Evolutionary conservation across 345 rosid genomes (phyloP), one percentile per base, ranked within the genome.

Genomic region (Linum tenue): DNA sequence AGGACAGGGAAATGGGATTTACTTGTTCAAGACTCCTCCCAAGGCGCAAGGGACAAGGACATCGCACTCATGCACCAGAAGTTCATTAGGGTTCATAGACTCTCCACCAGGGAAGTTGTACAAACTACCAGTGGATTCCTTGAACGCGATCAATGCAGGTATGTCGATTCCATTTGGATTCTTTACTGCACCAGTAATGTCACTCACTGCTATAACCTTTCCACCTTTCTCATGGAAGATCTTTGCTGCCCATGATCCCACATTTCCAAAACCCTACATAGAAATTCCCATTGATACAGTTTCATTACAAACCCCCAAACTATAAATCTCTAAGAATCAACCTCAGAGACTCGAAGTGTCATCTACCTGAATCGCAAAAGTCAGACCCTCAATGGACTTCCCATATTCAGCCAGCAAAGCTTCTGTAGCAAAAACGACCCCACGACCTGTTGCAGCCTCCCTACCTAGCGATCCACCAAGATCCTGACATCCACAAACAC

Each of bases 381-480:
- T 86, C 85, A 87, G 64, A n/a, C 84, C 92, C 64, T 84, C 66
- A 62, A 95, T 75, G 11, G 96, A 78, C 80, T 86, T 86, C 60
- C 97, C 91, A 56, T 89, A 71, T 67, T 91, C 98, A 66, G 89
- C 84, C 71, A 95, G 97, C 60, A 95, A 75, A 76, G 99, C 98
- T 80, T 89, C 94, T 0, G 97, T 81, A 9, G 97, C 97, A 64
- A 69, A 91, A 60, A 91, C 89, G 53, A 86, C 95, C 60, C 99
- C 99, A 1, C 94, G 91, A 14, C 99, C 99, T 37, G 98, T 91
- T 66, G 99, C 99, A 78, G 98, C 95, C 70, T 95, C 98, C 73
- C 99, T 89, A 64, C 99, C 98, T 12, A 91, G 71, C 17, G 99
- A 95, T 71, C 99, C 99, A 69, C 99, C 99, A 56, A 95, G 94